Evolutionary conservation across 2,329 filamentous ascomycete genomes (phyloP).

Genomic region (Byssothecium circinans): DNA sequence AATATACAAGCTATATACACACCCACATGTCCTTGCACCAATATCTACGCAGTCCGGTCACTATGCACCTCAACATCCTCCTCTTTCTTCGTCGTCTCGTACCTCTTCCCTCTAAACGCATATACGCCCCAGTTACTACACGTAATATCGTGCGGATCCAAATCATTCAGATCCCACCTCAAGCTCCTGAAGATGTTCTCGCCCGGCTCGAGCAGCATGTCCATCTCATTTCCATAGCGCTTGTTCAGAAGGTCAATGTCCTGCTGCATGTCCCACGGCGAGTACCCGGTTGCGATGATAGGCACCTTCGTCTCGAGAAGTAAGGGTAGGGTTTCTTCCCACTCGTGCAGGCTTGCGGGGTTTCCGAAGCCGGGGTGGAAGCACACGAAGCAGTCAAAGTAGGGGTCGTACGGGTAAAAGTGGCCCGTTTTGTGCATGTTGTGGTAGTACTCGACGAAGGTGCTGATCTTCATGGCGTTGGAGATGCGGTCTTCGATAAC

Average conservation of each 20-base stretch:
- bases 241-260: slow-evolving; percentile 89
- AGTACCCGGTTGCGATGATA: slow-evolving; percentile 93
- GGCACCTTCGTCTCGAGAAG: slow-evolving; percentile 94
- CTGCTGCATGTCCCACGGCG: slow-evolving; percentile 89
- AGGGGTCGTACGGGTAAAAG: slow-evolving; percentile 94
- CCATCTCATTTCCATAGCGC: slow-evolving; percentile 85
- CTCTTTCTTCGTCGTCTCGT: slow-evolving; percentile 65
- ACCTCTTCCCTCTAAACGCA: slow-evolving; percentile 97
- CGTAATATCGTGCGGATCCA: slow-evolving; percentile 90
- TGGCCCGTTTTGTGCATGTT: slow-evolving; percentile 88
- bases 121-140: slow-evolving; percentile 97
- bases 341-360: slow-evolving; percentile 89
- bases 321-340: slow-evolving; percentile 85
- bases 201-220: slow-evolving; percentile 85
- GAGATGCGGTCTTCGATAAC: slow-evolving; percentile 89
- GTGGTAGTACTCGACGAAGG: slow-evolving; percentile 97
- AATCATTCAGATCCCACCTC: slow-evolving; percentile 94
- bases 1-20: not conserved
- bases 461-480: slow-evolving; percentile 91
- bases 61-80: slow-evolving; percentile 38
- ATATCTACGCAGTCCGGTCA: slow-evolving; percentile 31
- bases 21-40: not conserved
- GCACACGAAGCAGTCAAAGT: slow-evolving; percentile 95
- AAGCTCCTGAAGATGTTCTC: slow-evolving; percentile 94
- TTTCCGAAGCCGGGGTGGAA: slow-evolving; percentile 97